phyloP scores from a whole-genome alignment of 176 grass and related monocot species.

The Lolium perenne region DNA sequence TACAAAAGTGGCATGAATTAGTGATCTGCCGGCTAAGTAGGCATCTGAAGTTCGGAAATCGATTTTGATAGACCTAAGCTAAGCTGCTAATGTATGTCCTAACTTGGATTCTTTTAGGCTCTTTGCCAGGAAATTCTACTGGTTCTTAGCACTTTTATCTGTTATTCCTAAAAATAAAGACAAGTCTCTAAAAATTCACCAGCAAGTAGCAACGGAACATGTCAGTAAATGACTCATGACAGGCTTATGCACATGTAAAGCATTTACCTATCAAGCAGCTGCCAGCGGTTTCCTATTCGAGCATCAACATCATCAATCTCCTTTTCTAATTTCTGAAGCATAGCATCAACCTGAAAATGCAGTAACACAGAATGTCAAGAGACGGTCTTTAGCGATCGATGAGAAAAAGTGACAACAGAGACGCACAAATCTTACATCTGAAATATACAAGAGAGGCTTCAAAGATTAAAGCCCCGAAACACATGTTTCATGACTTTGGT shows the following conservation, averaged over 20 bases:
- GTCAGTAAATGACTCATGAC: slow-evolving; percentile 1
- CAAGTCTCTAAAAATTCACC: not conserved
- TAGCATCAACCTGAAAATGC: slow-evolving; percentile 87
- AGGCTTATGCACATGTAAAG: not conserved
- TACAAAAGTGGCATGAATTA: not conserved
- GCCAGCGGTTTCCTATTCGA: slow-evolving; percentile 90
- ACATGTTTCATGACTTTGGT: slow-evolving; percentile 1
- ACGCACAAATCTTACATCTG: not conserved
- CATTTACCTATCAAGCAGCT: slow-evolving; percentile 89
- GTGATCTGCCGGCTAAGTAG: not conserved
- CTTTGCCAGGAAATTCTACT: not conserved
- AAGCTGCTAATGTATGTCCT: not conserved
- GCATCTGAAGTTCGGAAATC: slow-evolving; percentile 10
- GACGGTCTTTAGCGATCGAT: not conserved
- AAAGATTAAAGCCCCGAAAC: not conserved
- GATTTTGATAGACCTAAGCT: not conserved
- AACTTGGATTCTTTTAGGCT: slow-evolving; percentile 6
- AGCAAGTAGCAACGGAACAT: not conserved
- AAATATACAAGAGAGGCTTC: not conserved
- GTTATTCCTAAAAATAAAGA: not conserved
- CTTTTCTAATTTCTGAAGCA: slow-evolving; percentile 92
- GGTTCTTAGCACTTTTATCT: not conserved
- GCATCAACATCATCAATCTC: slow-evolving; percentile 98
- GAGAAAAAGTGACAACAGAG: slow-evolving; percentile 5
- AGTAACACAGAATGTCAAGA: slow-evolving; percentile 10